phyloP scores from a whole-genome alignment of 345 rosid genomes.

The Murraya paniculata region DNA sequence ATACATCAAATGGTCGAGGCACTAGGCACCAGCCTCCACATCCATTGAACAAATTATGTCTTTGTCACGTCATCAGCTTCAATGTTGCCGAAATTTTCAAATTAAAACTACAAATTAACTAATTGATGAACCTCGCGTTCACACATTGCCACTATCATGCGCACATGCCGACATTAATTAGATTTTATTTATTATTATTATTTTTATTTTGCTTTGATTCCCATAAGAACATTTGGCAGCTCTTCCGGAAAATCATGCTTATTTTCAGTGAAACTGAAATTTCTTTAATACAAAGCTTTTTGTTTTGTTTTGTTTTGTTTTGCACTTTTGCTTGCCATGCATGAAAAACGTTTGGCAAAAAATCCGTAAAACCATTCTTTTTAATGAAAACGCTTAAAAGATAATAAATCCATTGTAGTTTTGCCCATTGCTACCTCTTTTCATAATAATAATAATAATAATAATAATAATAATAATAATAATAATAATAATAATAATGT shows the following conservation, averaged over 20 bases:
- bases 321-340: too few relatives aligned
- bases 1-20: neutral
- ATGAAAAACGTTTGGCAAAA: too few relatives aligned
- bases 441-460: too few relatives aligned
- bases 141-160: neutral
- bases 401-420: too few relatives aligned
- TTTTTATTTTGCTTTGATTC: neutral
- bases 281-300: neutral
- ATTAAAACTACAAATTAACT: neutral
- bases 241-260: neutral
- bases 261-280: neutral
- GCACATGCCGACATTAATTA: neutral
- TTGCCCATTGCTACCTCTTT: too few relatives aligned
- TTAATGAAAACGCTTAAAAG: too few relatives aligned
- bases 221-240: neutral
- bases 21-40: neutral
- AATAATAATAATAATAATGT: too few relatives aligned
- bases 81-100: neutral
- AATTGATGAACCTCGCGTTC: neutral
- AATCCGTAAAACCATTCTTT: too few relatives aligned
- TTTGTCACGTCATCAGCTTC: neutral
- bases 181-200: neutral
- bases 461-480: too few relatives aligned
- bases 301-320: too few relatives aligned
- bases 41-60: neutral